Evolutionary conservation across 495 filamentous ascomycete genomes (phyloP), one percentile per base, ranked within the genome.

Genomic region (Aspergillus saccharolyticus): DNA sequence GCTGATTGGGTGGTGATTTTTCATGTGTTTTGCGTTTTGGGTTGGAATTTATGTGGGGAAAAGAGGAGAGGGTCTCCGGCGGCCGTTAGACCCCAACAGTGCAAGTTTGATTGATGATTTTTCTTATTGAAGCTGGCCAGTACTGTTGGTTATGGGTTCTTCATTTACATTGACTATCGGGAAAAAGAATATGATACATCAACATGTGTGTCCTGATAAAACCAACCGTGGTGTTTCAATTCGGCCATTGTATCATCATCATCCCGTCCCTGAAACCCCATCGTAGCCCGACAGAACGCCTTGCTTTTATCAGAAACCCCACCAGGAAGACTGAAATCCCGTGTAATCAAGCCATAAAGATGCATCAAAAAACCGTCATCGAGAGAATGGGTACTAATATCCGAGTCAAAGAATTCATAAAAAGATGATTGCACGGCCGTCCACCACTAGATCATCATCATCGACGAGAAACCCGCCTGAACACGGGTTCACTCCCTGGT

Each of bases 1-100:
- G 53, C 59, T 62, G 59, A 65, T 75, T 75, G 56, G 73, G 71
- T 71, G 71, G 73, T 65, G 63, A 61, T 39, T 20, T 24, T 14
- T n/a, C n/a, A n/a, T n/a, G n/a, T n/a, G n/a, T n/a, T n/a, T n/a
- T n/a, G n/a, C n/a, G n/a, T n/a, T n/a, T n/a, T n/a, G n/a, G n/a
- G n/a, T n/a, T n/a, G n/a, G n/a, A 39, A 12, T 39, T 39, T 39
- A 12, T 39, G 33, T 39, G 33, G 33, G 33, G 33, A 12, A 39
- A 28, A 28, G 25, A 28, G 25, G 70, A 67, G 64, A 69, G 47
- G 42, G 18, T 42, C 53, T 57, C 54, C 55, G 45, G 33, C 14
- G 10, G 12, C 7, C 33, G 33, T 8, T 9, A 39, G 33, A 39
- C 33, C 33, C 14, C n/a, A n/a, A n/a, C n/a, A n/a, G n/a, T n/a